Evolutionary conservation across 306 rosid genomes (phyloP), one percentile per base, ranked within the genome.

Genomic region (Lablab purpureus): DNA sequence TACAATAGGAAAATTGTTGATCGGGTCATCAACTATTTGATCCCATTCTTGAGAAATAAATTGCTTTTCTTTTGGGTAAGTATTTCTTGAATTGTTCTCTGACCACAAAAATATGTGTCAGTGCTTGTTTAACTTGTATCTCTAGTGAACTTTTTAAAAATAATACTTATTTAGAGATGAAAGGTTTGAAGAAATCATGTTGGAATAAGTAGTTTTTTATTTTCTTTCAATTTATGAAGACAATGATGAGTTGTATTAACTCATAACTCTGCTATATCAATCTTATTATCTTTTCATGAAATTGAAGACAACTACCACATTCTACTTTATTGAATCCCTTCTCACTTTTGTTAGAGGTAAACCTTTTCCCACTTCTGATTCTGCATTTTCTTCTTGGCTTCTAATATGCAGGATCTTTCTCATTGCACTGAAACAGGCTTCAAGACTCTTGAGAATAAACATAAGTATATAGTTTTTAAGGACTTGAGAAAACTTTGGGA

Each of bases 11-110:
- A 83, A 87, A 88, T 87, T 77, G 81, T 87, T 43, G 62, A 65
- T 28, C 73, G 74, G 68, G 76, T 91, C 69, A 55, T 87, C 43
- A 79, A 81, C 85, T 78, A 73, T 85, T 81, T 93, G 85, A 74
- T 93, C 83, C 94, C 88, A 40, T 90, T 84, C 81, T 65, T 83
- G 87, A 89, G 84, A 83, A 77, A 77, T 65, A 87, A 84, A 79
- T 75, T 93, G 71, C 86, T 89, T 74, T 90, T 93, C 84, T 89
- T 85, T 80, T 93, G 98, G 98, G 98, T 93, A 87, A 80, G 90
- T 49, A 69, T 45, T 84, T 37, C 15, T 56, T 67, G 0, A 22
- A 46, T 36, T 54, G 17, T 74, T 27, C 37, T 40, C 45, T 11
- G 11, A 21, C 19, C 60, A 30, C 15, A 21, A 4, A 9, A 47